Base-by-base conservation (phyloP, 2,329 filamentous ascomycete genomes). In the Talaromyces atroroseus region DNA sequence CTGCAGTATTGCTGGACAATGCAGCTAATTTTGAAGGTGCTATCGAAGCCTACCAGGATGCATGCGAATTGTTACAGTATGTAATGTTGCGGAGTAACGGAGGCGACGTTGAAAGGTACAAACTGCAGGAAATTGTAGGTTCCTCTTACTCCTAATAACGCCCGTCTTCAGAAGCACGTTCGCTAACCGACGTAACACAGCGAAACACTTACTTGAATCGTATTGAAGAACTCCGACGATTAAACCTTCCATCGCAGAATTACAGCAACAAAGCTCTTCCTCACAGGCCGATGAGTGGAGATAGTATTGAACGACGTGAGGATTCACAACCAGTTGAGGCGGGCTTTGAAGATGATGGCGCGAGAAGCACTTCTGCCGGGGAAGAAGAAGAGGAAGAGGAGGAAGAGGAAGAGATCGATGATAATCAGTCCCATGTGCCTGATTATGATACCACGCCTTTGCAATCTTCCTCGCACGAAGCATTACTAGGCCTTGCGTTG, bases 1-100 rank as follows among this genome's bases (percentile, higher is more conserved):
- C 90, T 12, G 94, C 94, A 21, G 94, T 99, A 24, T 82, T 96
- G 63, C 82, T 99, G 42, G 94, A 99, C 74, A 97, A 96, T 81
- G 91, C 90, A 14, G 89, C 94, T 66, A 96, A 97, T 67, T 92
- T 94, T 61, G 89, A 92, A 69, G 91, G 90, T 42, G 94, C 94
- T 18, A 86, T 95, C 68, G 84, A 90, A 65, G 91, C 92, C 14
- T 99, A 99, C 69, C 80, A 83, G 11, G 94, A 99, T 73, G 94
- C 95, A 3, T 99, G 94, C 68, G 83, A 86, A 55, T 78, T 99
- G 58, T 76, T 99, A 54, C 87, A 92, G 63, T 86, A 95, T 66
- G 94, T 99, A 4, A 88, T 99, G 76, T 77, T 86, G 57, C 85
- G 89, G 64, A 96, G 90, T 57, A 86, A 86, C 11, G 90, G 87